Percentiles rank a stretch among this genome's conserved stretches.
Conservation (phyloP, 2,329 filamentous ascomycete species). For the Arachnomyces sp. region DNA sequence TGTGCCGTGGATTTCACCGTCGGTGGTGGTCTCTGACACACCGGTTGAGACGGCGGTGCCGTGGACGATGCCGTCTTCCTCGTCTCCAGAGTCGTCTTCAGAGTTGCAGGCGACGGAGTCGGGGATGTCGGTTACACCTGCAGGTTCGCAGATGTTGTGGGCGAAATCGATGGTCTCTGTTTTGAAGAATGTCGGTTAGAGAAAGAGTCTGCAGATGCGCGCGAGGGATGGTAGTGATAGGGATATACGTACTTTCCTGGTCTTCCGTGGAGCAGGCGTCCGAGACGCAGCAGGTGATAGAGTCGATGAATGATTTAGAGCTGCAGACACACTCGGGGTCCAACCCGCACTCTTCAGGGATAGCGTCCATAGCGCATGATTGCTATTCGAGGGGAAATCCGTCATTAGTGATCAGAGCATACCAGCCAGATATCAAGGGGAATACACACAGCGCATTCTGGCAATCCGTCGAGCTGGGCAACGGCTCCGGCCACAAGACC, state of each 20-base stretch:
- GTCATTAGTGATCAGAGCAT: not conserved
- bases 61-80: constrained; percentile 8
- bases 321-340: constrained; percentile 45
- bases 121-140: constrained; percentile 29
- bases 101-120: constrained; percentile 21
- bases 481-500: constrained; percentile 41
- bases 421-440: not conserved
- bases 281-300: constrained; percentile 44
- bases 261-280: constrained; percentile 34
- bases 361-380: constrained; percentile 35
- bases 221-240: constrained; percentile 2
- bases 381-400: constrained; percentile 16
- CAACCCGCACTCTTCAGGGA: constrained; percentile 31
- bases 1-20: constrained; percentile 11
- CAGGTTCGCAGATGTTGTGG: constrained; percentile 30
- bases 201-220: not conserved
- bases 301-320: constrained; percentile 36
- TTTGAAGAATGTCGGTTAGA: not conserved
- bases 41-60: constrained; percentile 8
- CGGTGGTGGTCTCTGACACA: constrained; percentile 13
- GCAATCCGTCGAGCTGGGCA: constrained; percentile 43
- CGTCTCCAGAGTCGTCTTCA: constrained; percentile 3
- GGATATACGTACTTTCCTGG: constrained; percentile 29
- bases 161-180: constrained; percentile 29
- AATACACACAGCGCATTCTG: constrained; percentile 48